Evolutionary conservation across 2,329 filamentous ascomycete species (phyloP).

Genomic region (Tympanopsis confertula): DNA sequence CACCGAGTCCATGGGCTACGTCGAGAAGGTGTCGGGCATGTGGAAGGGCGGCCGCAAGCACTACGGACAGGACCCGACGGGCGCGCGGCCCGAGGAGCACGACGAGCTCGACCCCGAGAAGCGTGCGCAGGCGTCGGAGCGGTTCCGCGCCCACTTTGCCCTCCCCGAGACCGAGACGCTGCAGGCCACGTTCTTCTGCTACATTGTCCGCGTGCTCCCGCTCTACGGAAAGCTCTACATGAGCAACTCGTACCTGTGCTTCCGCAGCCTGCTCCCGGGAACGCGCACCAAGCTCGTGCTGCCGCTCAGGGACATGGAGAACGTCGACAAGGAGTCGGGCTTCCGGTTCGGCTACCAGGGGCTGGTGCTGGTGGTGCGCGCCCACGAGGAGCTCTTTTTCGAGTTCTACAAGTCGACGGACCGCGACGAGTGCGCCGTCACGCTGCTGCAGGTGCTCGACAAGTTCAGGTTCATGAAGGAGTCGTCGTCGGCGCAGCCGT

Average conservation of each 20-base stretch:
- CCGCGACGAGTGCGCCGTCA: constrained; percentile 81
- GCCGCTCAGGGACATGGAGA: constrained; percentile 83
- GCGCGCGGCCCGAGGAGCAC: constrained; percentile 34
- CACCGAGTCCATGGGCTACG: constrained; percentile 88
- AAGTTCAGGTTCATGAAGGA: constrained; percentile 60
- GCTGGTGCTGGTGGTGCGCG: constrained; percentile 78
- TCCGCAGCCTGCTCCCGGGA: constrained; percentile 78
- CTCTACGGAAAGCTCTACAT: constrained; percentile 96
- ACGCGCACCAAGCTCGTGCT: constrained; percentile 87
- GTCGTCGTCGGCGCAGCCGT: constrained; percentile 52
- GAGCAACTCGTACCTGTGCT: constrained; percentile 78
- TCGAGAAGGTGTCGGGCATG: constrained; percentile 95
- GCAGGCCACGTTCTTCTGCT: constrained; percentile 83
- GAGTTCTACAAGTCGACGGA: constrained; percentile 70
- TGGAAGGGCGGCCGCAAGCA: constrained; percentile 86
- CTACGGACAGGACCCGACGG: constrained; percentile 56
- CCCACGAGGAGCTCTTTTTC: constrained; percentile 92
- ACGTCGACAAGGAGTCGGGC: constrained; percentile 85
- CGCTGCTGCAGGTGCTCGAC: constrained; percentile 66
- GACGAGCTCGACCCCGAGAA: constrained; percentile 46
- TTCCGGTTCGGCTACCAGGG: constrained; percentile 87
- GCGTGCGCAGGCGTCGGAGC: constrained; percentile 56
- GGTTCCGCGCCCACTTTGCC: constrained; percentile 83
- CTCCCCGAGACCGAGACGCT: constrained; percentile 75
- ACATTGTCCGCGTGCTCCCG: constrained; percentile 74